Evolutionary conservation across 2,329 filamentous ascomycete species (phyloP).

Genomic region (Epichloe coenophiala): DNA sequence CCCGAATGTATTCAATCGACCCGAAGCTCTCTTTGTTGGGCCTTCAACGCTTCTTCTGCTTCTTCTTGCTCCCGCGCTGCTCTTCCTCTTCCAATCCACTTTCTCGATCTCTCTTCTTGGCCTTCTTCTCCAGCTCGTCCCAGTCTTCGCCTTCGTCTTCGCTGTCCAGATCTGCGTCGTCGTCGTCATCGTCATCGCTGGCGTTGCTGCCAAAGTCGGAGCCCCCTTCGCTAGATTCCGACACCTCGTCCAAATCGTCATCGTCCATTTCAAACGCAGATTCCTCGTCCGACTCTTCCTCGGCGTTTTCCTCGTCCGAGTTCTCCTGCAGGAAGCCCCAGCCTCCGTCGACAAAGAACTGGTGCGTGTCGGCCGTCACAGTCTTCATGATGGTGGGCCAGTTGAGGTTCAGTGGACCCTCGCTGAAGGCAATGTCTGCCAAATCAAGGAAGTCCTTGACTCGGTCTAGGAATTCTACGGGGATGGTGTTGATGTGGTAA

Average conservation of each 20-base stretch:
- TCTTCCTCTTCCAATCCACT: constrained; percentile 41
- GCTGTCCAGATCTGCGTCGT: constrained; percentile 46
- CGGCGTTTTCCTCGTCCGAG: constrained; percentile 68
- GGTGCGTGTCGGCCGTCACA: constrained; percentile 81
- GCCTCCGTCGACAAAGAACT: constrained; percentile 89
- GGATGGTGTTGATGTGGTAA: constrained; percentile 94
- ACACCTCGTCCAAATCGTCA: constrained; percentile 70
- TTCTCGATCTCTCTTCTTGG: constrained; percentile 71
- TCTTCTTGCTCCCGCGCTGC: constrained; percentile 49
- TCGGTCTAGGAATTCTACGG: constrained; percentile 82
- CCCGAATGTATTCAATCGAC: no score
- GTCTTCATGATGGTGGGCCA: constrained; percentile 99
- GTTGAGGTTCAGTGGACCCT: constrained; percentile 93
- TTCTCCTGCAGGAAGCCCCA: constrained; percentile 88
- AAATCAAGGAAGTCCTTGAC: constrained; percentile 98
- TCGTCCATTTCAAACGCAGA: constrained; percentile 85
- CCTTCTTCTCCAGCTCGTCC: constrained; percentile 90
- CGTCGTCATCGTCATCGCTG: constrained; percentile 62
- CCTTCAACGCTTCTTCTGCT: constrained; percentile 23
- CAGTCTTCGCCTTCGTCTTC: constrained; percentile 80
- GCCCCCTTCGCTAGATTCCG: constrained; percentile 65
- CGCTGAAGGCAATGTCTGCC: constrained; percentile 85
- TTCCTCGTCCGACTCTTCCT: constrained; percentile 75
- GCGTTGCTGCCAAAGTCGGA: constrained; percentile 90
- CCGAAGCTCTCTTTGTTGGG: no score